Conservation (phyloP, 2,329 filamentous ascomycete genomes). For the Aspergillus uvarum region DNA sequence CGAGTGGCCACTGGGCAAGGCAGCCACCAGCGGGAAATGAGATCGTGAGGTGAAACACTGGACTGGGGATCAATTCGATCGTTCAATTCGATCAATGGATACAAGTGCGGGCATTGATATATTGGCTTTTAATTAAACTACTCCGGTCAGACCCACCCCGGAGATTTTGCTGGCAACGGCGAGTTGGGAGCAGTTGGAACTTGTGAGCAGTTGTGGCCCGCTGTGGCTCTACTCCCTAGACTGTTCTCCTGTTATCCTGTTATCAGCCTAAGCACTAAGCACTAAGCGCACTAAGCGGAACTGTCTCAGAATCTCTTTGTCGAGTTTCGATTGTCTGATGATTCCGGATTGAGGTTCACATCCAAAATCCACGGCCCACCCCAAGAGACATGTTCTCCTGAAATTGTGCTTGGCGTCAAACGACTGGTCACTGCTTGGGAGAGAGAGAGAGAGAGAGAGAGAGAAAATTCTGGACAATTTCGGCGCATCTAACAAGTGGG, state of each 20-base stretch:
- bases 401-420: background rate
- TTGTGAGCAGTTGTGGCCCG: background rate
- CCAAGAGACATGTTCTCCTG: background rate
- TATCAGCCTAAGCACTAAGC: background rate
- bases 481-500: background rate
- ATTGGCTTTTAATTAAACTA: slow-evolving; percentile 9
- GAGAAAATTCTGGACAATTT: background rate
- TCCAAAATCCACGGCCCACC: background rate
- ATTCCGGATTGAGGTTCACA: too few relatives aligned
- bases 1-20: background rate
- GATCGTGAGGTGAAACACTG: slow-evolving; percentile 28
- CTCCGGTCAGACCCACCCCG: slow-evolving; percentile 1
- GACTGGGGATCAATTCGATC: slow-evolving; percentile 13
- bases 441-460: too few relatives aligned
- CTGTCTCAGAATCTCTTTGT: background rate
- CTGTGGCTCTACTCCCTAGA: background rate
- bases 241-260: too few relatives aligned
- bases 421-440: background rate
- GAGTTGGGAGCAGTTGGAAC: too few relatives aligned
- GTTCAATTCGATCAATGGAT: background rate
- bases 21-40: slow-evolving; percentile 22
- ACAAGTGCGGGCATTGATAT: background rate
- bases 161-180: background rate
- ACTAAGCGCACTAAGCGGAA: background rate
- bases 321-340: background rate